These are phyloP conservation scores for Crithidia acanthocephali DNA, from an alignment of 208 protist species.

Conservation along the genomic window DNA sequence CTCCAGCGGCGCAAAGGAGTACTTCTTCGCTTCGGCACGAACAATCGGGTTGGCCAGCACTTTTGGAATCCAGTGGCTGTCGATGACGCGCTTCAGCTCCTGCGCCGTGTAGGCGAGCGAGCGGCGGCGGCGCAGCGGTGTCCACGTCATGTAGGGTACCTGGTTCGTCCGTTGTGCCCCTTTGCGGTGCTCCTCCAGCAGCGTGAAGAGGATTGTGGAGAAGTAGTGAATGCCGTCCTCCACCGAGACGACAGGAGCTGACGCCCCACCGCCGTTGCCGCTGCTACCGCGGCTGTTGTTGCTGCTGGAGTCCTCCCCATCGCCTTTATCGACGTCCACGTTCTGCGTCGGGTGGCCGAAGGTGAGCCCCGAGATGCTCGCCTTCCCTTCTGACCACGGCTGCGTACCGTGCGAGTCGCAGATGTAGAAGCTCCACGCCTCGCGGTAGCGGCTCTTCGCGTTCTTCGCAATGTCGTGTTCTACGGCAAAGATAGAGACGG, in stretches of 20 bases:
- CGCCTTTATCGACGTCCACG: constrained; percentile 1
- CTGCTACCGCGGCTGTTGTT: neutral
- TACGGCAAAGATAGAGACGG: constrained; percentile 82
- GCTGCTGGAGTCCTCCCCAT: constrained; percentile 2
- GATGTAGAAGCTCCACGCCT: constrained; percentile 85
- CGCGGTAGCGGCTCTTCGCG: constrained; percentile 35
- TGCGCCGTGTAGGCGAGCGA: constrained; percentile 53
- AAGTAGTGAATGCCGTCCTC: constrained; percentile 86
- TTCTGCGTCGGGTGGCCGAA: constrained; percentile 37
- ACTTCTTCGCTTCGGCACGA: constrained; percentile 42
- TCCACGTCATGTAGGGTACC: constrained; percentile 92
- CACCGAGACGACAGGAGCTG: constrained; percentile 23
- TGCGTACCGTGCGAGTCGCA: constrained; percentile 90
- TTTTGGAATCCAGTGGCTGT: constrained; percentile 76
- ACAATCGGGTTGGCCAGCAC: constrained; percentile 57
- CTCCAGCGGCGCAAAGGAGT: constrained; percentile 55
- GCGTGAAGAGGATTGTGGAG: constrained; percentile 75
- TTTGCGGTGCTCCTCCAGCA: constrained; percentile 81
- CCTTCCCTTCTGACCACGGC: constrained; percentile 84
- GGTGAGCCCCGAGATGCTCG: constrained; percentile 68
- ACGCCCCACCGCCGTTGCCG: neutral
- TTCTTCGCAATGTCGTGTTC: constrained; percentile 48
- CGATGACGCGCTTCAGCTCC: constrained; percentile 73
- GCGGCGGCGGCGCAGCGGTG: constrained; percentile 61
- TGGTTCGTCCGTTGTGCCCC: constrained; percentile 25